These are phyloP conservation scores for Dacryopinax spathularia DNA, from an alignment of 768 basidiomycete genomes.

Conservation along the genomic window DNA sequence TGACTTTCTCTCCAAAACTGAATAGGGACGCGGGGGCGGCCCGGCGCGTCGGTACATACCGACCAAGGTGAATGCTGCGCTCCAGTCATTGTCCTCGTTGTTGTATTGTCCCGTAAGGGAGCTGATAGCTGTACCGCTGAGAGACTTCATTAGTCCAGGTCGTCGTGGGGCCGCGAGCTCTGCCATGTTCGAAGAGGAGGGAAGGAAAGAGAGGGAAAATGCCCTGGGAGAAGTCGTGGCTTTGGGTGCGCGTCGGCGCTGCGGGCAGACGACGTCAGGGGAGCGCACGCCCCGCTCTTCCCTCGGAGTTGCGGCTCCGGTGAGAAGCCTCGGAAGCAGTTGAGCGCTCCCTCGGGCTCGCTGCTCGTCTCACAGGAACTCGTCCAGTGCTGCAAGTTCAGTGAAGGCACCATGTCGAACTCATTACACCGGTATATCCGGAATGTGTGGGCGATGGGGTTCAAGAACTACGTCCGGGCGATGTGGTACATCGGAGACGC, in stretches of 20 bases:
- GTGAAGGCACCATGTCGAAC: neutral
- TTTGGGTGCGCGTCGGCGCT: too few relatives aligned
- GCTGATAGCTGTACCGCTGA: neutral
- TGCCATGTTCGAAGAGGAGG: neutral
- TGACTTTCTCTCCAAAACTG: neutral
- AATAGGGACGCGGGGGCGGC: too few relatives aligned
- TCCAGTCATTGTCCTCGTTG: constrained; percentile 53
- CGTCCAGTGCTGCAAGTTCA: too few relatives aligned
- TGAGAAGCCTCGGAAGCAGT: too few relatives aligned
- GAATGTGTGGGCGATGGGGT: neutral
- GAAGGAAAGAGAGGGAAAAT: neutral
- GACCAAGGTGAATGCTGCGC: constrained; percentile 70
- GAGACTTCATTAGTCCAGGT: neutral
- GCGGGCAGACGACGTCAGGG: too few relatives aligned
- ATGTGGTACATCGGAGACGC: constrained; percentile 91
- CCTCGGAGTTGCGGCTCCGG: too few relatives aligned
- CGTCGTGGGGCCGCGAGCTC: neutral
- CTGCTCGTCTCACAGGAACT: too few relatives aligned
- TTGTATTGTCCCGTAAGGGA: constrained; percentile 24
- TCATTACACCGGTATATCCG: neutral
- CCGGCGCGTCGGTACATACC: constrained; percentile 34
- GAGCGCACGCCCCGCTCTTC: too few relatives aligned
- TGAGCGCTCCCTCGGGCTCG: too few relatives aligned
- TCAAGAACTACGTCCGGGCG: constrained; percentile 6
- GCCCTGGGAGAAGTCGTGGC: too few relatives aligned